Conservation (phyloP, 306 rosid species). For the Acacia acuminata region DNA sequence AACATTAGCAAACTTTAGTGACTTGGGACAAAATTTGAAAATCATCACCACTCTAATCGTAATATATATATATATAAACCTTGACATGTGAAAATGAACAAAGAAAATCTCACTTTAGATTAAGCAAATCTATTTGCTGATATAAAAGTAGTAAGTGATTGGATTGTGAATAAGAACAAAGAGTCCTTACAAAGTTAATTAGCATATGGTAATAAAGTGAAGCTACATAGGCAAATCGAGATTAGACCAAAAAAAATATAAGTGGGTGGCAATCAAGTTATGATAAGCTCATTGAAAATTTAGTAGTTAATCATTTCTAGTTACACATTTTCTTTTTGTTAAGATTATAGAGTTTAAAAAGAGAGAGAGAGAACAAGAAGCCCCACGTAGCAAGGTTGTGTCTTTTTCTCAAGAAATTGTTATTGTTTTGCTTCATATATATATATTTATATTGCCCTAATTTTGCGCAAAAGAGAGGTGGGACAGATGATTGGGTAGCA, state of each 20-base stretch:
- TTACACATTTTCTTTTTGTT: slow-evolving; percentile 44
- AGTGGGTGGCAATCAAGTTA: slow-evolving; percentile 36
- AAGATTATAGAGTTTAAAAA: slow-evolving; percentile 28
- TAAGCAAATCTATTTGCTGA: slow-evolving; percentile 33
- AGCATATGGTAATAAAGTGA: slow-evolving; percentile 28
- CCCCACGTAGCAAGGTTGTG: slow-evolving; percentile 29
- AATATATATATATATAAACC: too few relatives aligned
- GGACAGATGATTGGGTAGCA: slow-evolving; percentile 56
- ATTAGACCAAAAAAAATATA: slow-evolving; percentile 29
- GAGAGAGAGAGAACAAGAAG: slow-evolving; percentile 28
- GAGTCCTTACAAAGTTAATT: slow-evolving; percentile 19
- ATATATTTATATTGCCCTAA: neutral
- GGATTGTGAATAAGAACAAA: slow-evolving; percentile 25
- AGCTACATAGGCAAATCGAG: slow-evolving; percentile 12
- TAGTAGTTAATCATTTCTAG: slow-evolving; percentile 44
- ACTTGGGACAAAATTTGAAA: neutral
- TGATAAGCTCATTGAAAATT: slow-evolving; percentile 59
- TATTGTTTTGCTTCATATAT: slow-evolving; percentile 10
- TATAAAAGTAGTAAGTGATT: neutral
- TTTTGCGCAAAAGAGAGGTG: slow-evolving; percentile 35
- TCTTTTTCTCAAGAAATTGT: slow-evolving; percentile 1
- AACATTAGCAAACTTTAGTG: neutral
- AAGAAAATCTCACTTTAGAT: slow-evolving; percentile 29
- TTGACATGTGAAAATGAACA: neutral
- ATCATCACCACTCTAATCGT: neutral